A percentile compares a stretch with the other conserved stretches of the same genome.
Evolutionary conservation across 1,139 yeast genomes (phyloP).

Genomic region (Groenewaldozyma auringiensis): DNA sequence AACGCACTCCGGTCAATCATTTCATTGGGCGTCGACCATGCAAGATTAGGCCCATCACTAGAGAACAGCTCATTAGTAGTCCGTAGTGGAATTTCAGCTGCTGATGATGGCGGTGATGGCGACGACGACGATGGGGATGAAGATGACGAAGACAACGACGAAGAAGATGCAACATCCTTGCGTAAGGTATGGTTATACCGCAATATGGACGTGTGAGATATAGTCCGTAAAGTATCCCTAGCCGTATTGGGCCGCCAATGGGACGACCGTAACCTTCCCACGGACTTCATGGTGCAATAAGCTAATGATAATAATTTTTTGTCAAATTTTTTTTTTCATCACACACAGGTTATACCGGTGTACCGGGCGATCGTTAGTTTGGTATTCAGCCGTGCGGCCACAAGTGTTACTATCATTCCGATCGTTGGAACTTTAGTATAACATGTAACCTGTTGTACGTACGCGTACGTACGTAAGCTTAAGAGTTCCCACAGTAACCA

Average conservation of each 20-base stretch:
- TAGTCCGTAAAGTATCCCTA: background rate
- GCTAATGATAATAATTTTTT: no score
- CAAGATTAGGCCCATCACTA: conserved; percentile 9
- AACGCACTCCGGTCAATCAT: conserved; percentile 26
- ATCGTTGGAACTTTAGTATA: no score
- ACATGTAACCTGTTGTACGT: no score
- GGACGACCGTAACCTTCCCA: background rate
- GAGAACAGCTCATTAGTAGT: background rate
- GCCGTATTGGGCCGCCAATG: background rate
- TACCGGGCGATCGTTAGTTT: no score
- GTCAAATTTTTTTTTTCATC: background rate
- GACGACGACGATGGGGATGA: no score
- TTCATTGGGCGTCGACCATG: conserved; percentile 33
- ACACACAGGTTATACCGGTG: no score
- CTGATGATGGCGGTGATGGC: background rate
- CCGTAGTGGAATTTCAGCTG: background rate
- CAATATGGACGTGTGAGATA: background rate
- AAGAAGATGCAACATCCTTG: no score
- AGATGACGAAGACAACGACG: no score
- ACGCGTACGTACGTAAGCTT: no score
- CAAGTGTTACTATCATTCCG: no score
- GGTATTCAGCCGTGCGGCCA: no score
- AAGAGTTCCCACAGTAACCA: no score
- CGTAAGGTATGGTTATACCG: background rate
- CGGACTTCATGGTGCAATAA: background rate